A percentile compares a stretch with the other conserved stretches of the same genome.
Evolutionary conservation across 805 yeast species (phyloP).

Genomic region (Pichia manshurica): DNA sequence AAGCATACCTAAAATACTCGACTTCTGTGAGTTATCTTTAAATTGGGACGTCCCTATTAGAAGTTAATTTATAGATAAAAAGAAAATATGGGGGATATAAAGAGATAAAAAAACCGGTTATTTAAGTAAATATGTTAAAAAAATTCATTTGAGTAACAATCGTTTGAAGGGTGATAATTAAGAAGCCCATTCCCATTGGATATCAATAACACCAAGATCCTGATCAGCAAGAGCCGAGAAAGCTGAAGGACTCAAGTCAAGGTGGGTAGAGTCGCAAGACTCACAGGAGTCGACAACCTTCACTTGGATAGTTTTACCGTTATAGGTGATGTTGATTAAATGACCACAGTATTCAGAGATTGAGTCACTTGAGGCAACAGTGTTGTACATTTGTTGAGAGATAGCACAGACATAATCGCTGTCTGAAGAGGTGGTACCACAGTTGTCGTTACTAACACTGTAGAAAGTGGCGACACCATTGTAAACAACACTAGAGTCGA

Average conservation of each 20-base stretch:
- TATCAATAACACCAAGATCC: constrained; percentile 40
- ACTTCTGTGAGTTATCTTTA: too few relatives aligned
- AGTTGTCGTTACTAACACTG: constrained; percentile 42
- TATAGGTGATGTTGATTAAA: constrained; percentile 39
- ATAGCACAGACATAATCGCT: constrained; percentile 45
- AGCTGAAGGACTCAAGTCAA: constrained; percentile 53
- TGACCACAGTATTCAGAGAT: constrained; percentile 44
- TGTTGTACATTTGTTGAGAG: constrained; percentile 36
- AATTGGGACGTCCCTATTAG: too few relatives aligned
- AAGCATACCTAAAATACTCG: too few relatives aligned
- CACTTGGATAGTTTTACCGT: constrained; percentile 45
- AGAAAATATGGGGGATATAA: neutral
- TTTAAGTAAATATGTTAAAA: neutral
- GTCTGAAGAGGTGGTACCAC: constrained; percentile 39
- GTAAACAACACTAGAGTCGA: constrained; percentile 10
- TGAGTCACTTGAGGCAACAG: constrained; percentile 21
- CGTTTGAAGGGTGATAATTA: too few relatives aligned
- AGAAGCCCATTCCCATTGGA: constrained; percentile 37
- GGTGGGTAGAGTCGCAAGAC: constrained; percentile 40
- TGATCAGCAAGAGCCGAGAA: constrained; percentile 41
- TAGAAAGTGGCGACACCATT: constrained; percentile 48
- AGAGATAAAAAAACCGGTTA: neutral
- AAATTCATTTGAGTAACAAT: too few relatives aligned
- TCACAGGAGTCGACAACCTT: constrained; percentile 51
- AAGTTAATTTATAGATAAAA: too few relatives aligned